Evolutionary conservation across 352 stramenopile species (phyloP).

Genomic region (Phytopythium litorale): DNA sequence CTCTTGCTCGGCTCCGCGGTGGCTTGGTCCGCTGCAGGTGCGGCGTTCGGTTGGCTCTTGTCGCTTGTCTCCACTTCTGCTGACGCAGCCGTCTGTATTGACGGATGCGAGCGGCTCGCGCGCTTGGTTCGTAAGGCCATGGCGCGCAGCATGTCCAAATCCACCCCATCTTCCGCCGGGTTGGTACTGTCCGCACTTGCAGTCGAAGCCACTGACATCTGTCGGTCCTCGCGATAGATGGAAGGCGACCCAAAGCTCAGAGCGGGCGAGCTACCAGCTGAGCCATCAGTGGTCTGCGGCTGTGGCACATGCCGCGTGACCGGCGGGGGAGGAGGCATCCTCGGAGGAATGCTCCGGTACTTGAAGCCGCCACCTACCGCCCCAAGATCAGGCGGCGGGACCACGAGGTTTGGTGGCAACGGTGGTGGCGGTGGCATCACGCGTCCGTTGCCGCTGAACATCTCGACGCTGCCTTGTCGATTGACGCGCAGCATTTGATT

Average conservation of each 20-base stretch:
- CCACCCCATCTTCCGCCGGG: slow-evolving; percentile 19
- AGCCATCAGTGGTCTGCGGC: neutral
- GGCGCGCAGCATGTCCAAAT: slow-evolving; percentile 67
- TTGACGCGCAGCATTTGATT: slow-evolving; percentile 76
- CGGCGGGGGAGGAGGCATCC: neutral
- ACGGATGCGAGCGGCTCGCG: neutral
- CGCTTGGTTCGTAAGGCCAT: slow-evolving; percentile 61
- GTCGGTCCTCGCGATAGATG: neutral
- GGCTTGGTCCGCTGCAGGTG: neutral
- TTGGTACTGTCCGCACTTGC: neutral
- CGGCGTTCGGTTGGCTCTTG: neutral
- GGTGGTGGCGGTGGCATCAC: slow-evolving; percentile 7
- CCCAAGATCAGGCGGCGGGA: slow-evolving; percentile 10
- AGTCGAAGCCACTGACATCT: neutral
- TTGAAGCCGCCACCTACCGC: slow-evolving; percentile 31
- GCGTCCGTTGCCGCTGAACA: slow-evolving; percentile 27
- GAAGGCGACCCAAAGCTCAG: neutral
- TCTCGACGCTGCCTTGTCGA: slow-evolving; percentile 54
- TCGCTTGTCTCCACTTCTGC: neutral
- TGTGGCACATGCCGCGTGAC: neutral
- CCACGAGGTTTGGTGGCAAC: neutral
- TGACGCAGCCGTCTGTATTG: neutral
- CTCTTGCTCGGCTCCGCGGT: no score
- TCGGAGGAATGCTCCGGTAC: slow-evolving; percentile 25
- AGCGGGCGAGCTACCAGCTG: neutral